Evolutionary conservation across 129 eudicot genomes (phyloP), one percentile per base, ranked within the genome.

Genomic region (Saussurea involucrata): DNA sequence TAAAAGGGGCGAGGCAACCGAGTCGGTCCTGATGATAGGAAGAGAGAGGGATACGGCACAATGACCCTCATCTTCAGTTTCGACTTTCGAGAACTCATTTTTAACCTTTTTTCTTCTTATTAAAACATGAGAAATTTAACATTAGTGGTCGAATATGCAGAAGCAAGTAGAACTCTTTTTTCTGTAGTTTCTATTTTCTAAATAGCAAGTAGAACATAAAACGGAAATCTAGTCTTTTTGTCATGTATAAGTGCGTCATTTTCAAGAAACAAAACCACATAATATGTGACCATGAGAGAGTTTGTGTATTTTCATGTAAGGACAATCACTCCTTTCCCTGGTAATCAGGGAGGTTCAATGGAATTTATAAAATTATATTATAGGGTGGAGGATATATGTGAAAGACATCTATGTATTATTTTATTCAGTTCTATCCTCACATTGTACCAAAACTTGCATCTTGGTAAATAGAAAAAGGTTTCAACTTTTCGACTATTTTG

Each of bases 381-480:
- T 53, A 72, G 33, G 61, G 4, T 53, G 66, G 27, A 34, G 60
- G 63, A 75, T 63, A 27, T 63, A 2, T 12, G 18, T 24, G 42
- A 24, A 75, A 64, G 21, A 27, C 40, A 37, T 60, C 17, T 66
- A 28, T 46, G 20, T 40, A 42, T 42, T 1, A 13, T 75, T 76
- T 65, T 64, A 32, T 66, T 67, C 32, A 25, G 31, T 69, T 80
- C 27, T 36, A 71, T 74, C 63, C 67, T 71, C 66, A 21, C 34
- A 77, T 68, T 34, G 53, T 71, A 46, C 63, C 18, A 17, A 71
- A 70, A 33, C 49, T 21, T 20, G 34, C 31, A 27, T 53, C 27
- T 36, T 25, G n/a, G 71, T 13, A 13, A 49, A 8, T 12, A 28
- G 67, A 63, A 71, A 71, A 20, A 18, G 28, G 46, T 36, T 36